Base-by-base conservation (phyloP, 179 eudicot genomes). In the Patellifolia procumbens region DNA sequence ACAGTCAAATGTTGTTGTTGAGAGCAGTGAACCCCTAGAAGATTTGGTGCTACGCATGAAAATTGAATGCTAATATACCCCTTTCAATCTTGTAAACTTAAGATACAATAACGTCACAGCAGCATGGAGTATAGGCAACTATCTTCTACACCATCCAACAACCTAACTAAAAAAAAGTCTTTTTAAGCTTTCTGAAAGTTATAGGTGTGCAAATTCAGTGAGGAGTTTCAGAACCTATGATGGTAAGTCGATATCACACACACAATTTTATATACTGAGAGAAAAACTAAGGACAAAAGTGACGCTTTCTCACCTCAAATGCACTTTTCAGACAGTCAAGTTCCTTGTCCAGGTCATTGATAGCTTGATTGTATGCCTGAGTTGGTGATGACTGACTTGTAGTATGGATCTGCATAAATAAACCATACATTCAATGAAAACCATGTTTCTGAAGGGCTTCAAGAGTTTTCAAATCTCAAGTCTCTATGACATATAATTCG, bases 351-450 rank as follows among this genome's bases (percentile, higher is more conserved):
- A 94, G 92, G 83, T 94, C 97, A 82, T 90, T 92, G 79, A 92
- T 88, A 31, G 98, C 97, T 82, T 92, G 97, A 81, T 92, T 94
- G 75, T 94, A 94, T 24, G 98, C 97, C 82, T 92, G 98, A 78
- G 91, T 90, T 28, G 98, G 98, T 49, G 98, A 94, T 63, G 97
- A 94, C 81, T 92, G 97, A 86, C 97, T 92, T 9, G 97, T 85
- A 51, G 97, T 94, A 78, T 94, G 98, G 74, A 94, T 91, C 98
- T 94, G 91, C 79, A 80, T 45, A 55, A 20, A 37, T 66, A 68
- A 48, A 70, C 28, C 58, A 51, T 7, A 28, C 22, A 19, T 48
- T 59, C 34, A 43, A 72, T 28, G 26, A 73, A 61, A 60, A 2
- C 22, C 28, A 13, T 3, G 46, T 46, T 34, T 59, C 32, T 43